Evolutionary conservation across 108 stramenopile species (phyloP).

Genomic region (Cyclotella sp.): DNA sequence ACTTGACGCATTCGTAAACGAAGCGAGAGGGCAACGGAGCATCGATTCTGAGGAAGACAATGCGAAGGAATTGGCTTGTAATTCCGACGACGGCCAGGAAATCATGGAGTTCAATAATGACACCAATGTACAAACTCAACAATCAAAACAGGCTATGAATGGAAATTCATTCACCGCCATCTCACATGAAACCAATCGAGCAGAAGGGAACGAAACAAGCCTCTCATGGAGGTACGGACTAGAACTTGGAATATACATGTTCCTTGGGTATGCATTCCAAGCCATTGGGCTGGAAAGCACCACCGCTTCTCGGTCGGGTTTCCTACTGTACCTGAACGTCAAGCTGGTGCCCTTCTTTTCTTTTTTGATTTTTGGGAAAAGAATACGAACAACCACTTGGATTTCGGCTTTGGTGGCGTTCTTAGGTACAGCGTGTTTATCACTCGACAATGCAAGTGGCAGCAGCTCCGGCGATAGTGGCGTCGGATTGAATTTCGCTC

Average conservation of each 20-base stretch:
- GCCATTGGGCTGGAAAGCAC: conserved; percentile 84
- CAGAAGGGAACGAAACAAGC: conserved; percentile 5
- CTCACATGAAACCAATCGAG: not conserved
- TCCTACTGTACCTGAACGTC: conserved; percentile 88
- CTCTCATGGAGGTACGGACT: conserved; percentile 71
- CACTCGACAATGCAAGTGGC: conserved; percentile 54
- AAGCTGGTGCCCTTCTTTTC: conserved; percentile 91
- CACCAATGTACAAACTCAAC: not conserved
- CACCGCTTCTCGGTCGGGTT: conserved; percentile 85
- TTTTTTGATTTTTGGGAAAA: conserved; percentile 60
- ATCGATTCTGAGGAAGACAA: not conserved
- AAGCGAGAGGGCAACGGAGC: not conserved
- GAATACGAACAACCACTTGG: conserved; percentile 68
- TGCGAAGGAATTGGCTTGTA: not conserved
- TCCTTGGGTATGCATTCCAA: conserved; percentile 88
- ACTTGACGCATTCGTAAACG: conserved; percentile 7
- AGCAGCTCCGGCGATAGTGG: conserved; percentile 6
- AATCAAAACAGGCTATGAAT: conserved; percentile 1
- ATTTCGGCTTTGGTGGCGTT: conserved; percentile 78
- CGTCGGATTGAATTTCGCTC: conserved; percentile 18
- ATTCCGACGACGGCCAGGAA: not conserved
- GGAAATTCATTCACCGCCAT: not conserved
- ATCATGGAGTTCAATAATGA: not conserved
- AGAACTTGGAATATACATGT: conserved; percentile 88
- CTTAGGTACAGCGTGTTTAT: conserved; percentile 79